Evolutionary conservation across 306 rosid genomes (phyloP).

Genomic region (Quercus rubra): DNA sequence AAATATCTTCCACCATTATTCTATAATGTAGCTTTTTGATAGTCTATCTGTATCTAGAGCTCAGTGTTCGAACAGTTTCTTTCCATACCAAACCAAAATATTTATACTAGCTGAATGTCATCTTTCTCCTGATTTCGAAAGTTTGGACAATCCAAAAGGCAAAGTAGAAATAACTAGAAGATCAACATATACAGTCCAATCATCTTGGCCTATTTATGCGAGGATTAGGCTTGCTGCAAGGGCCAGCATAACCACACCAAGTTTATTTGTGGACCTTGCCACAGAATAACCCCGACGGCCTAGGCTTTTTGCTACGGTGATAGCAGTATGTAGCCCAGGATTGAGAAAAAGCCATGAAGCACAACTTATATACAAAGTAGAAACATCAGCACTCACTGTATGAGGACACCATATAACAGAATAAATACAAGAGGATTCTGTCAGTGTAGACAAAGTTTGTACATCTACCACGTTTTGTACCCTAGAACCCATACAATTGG

Average conservation of each 20-base stretch:
- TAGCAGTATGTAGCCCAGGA: background rate
- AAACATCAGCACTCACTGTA: background rate
- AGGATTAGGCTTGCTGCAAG: too few relatives aligned
- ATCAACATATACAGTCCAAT: background rate
- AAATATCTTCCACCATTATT: background rate
- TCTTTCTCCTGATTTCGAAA: background rate
- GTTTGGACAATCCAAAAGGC: background rate
- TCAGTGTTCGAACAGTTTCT: too few relatives aligned
- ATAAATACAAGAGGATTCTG: background rate
- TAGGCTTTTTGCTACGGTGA: background rate
- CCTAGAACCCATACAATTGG: background rate
- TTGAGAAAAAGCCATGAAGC: background rate
- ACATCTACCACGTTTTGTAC: background rate
- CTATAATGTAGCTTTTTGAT: too few relatives aligned
- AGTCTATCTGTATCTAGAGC: too few relatives aligned
- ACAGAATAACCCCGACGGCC: background rate
- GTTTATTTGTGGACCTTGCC: background rate
- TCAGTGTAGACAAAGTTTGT: background rate
- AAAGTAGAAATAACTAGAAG: background rate
- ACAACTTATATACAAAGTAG: background rate
- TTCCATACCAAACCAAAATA: too few relatives aligned
- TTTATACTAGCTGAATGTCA: background rate
- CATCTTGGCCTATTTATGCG: background rate
- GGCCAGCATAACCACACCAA: background rate
- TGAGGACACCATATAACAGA: background rate